Base-by-base conservation (phyloP, 2,329 filamentous ascomycete species). In the Cephalotrichum gorgonifer region DNA sequence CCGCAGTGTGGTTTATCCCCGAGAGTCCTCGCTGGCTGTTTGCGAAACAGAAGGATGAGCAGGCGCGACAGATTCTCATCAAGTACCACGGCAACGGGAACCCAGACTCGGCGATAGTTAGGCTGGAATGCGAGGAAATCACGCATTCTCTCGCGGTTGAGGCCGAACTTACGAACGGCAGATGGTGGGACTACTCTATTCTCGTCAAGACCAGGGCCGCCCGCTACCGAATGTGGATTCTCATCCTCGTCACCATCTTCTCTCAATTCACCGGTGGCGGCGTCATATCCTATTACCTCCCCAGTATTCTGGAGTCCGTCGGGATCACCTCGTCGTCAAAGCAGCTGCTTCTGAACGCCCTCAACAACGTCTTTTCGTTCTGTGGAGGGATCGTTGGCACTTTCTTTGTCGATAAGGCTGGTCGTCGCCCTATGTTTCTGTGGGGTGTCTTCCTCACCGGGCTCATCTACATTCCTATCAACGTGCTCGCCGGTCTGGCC, bases 371-470 rank as follows among this genome's bases (percentile, higher is more conserved):
- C 26, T 73, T 70, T 49, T 73, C 73, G 9, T 38, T 38, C 33
- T 38, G 33, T n/a, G 33, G 33, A 4, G 33, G 33, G 4, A 59
- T 71, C 14, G 30, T 70, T 4, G 76, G 76, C 22, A 72, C 75
- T 15, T 58, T 60, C 3, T 55, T 78, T 1, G 68, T 75, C 11
- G 75, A 78, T 23, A 61, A 56, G 20, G 55, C 76, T 11, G 73
- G 76, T 14, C 74, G 76, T 25, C 72, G 76, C 1, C 70, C 69
- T 15, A 66, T 76, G 51, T 65, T 78, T 43, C 52, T 78, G 25
- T 62, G 69, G 44, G 71, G 69, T 28, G 69, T 72, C 51, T 60
- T 70, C 2, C 67, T 65, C 9, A 69, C 72, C 31, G 70, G 69
- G 46, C 53, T 62, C 14, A 54, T 63, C 6, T 63, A 60, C 35